Evolutionary conservation across 2,329 filamentous ascomycete genomes (phyloP).

Genomic region (Berkeleyomyces rouxiae): DNA sequence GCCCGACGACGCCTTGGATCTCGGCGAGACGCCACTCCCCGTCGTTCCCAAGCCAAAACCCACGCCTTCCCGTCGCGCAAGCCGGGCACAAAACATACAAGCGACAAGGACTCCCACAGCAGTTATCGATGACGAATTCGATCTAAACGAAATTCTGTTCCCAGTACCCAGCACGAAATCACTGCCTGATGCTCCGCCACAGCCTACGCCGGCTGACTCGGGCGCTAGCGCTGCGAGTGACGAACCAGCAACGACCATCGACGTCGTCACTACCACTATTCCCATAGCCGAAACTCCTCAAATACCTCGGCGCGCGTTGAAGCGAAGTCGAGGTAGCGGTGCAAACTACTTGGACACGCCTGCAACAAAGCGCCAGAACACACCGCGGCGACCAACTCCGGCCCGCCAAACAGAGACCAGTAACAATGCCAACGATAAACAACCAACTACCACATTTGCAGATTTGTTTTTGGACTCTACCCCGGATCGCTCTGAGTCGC

Average conservation of each 20-base stretch:
- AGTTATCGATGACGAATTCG: neutral
- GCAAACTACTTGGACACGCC: conserved; percentile 2
- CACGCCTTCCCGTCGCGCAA: neutral
- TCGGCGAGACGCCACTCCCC: neutral
- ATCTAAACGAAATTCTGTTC: neutral
- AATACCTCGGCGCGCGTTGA: neutral
- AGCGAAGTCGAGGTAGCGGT: neutral
- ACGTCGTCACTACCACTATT: conserved; percentile 8
- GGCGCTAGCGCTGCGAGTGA: conserved; percentile 6
- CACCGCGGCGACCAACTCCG: conserved; percentile 1
- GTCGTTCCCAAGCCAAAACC: neutral
- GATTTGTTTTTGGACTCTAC: conserved; percentile 7
- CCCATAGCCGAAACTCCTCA: conserved; percentile 9
- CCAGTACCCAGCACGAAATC: neutral
- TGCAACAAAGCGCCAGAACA: neutral
- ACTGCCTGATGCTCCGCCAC: neutral
- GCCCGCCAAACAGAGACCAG: neutral
- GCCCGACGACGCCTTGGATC: conserved; percentile 5
- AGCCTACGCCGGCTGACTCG: conserved; percentile 4
- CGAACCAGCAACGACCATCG: neutral
- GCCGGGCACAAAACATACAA: neutral
- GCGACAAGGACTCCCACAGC: neutral
- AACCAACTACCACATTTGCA: neutral
- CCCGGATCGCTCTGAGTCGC: conserved; percentile 1
- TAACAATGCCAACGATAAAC: neutral